Conservation (phyloP, 2,329 filamentous ascomycete species). For the Chrysoporthe cubensis region DNA sequence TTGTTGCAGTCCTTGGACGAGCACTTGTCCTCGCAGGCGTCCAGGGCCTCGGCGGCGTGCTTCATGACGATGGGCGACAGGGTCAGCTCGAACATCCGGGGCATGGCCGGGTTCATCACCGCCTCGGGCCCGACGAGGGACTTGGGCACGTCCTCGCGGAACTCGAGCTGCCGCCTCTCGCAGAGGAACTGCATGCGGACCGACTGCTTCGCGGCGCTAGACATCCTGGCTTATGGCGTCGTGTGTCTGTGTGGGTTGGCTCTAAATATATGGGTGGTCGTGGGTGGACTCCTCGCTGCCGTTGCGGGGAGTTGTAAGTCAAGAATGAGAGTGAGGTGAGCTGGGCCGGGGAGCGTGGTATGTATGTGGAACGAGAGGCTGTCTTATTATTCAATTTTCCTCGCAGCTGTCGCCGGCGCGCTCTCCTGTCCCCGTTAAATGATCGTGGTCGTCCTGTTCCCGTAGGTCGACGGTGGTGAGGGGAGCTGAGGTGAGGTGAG, state of each 20-base stretch:
- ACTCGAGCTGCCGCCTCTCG: constrained; percentile 29
- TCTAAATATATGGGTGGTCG: background rate
- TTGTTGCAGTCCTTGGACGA: constrained; percentile 20
- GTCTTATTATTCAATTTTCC: background rate
- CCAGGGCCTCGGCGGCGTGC: constrained; percentile 26
- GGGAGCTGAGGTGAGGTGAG: too few species aligned
- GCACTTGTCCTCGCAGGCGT: constrained; percentile 29
- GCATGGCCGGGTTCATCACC: constrained; percentile 27
- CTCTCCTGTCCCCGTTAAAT: too few species aligned
- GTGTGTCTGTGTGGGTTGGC: background rate
- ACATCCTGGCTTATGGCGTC: constrained; percentile 6
- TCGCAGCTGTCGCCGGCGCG: too few species aligned
- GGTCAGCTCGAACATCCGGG: constrained; percentile 26
- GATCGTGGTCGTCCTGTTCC: background rate
- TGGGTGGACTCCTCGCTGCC: background rate
- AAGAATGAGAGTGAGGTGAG: background rate
- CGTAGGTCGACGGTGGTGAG: background rate
- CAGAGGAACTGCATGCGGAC: constrained; percentile 29
- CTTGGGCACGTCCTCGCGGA: constrained; percentile 27
- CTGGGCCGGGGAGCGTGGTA: background rate
- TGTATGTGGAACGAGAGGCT: background rate
- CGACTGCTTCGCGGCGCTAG: constrained; percentile 19
- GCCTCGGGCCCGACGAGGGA: constrained; percentile 27
- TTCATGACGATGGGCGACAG: constrained; percentile 26
- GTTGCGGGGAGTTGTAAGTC: background rate